Conservation (phyloP, 73 alveolate genomes). For the Breviolum minutum region DNA sequence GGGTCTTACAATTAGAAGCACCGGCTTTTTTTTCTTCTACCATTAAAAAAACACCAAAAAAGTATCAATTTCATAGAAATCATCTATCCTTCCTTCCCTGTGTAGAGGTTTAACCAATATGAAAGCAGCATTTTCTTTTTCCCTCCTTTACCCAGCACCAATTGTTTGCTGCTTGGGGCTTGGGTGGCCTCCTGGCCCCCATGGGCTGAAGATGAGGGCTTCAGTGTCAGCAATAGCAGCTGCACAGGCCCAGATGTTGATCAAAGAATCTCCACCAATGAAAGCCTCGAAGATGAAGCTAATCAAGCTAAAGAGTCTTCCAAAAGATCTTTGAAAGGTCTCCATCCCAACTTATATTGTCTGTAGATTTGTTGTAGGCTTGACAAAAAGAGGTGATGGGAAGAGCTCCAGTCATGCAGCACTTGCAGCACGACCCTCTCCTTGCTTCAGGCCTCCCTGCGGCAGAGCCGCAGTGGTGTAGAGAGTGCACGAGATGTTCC, state of each 20-base stretch:
- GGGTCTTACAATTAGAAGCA: too few relatives aligned
- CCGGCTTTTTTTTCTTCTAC: too few relatives aligned
- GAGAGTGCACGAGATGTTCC: constrained; percentile 49
- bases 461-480: constrained; percentile 7
- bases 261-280: background rate
- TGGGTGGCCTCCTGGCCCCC: background rate
- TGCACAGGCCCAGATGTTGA: background rate
- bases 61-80: background rate
- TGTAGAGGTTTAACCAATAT: background rate
- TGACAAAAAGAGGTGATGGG: background rate
- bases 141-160: background rate
- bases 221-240: background rate
- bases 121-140: background rate
- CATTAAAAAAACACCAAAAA: background rate
- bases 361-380: background rate
- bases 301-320: too few relatives aligned
- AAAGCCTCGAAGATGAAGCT: too few relatives aligned
- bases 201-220: background rate
- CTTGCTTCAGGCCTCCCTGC: background rate
- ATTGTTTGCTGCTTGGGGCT: background rate
- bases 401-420: background rate
- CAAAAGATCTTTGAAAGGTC: background rate
- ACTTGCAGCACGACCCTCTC: background rate
- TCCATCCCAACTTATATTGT: background rate
- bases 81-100: background rate